These are phyloP conservation scores for Dendrocalamus sinicus DNA, from an alignment of 176 grass and related monocot genomes.

Conservation along the genomic window DNA sequence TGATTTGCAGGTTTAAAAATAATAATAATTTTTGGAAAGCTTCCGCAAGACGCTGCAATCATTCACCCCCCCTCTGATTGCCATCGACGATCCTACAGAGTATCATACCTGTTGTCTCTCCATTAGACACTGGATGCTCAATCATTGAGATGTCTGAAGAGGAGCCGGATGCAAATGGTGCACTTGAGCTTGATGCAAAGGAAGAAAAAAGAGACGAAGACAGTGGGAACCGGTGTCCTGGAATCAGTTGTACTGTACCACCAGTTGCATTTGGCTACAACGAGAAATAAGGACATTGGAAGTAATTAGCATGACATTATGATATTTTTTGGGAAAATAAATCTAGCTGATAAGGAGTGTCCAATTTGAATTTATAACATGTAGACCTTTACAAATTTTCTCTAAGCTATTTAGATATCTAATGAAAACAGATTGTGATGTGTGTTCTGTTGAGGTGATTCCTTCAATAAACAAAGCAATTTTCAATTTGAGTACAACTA, in stretches of 20 bases:
- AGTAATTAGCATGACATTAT: background rate
- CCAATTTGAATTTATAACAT: constrained; percentile 3
- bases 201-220: constrained; percentile 16
- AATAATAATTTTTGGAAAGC: no score
- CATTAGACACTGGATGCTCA: constrained; percentile 31
- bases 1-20: no score
- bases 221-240: background rate
- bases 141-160: constrained; percentile 17
- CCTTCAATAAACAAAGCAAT: background rate
- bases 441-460: background rate
- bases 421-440: constrained; percentile 9
- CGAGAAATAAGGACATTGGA: constrained; percentile 14
- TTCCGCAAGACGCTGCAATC: no score
- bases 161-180: constrained; percentile 15
- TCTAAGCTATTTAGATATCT: background rate
- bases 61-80: no score
- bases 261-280: constrained; percentile 37
- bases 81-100: no score
- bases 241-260: background rate
- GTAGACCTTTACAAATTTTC: background rate
- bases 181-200: constrained; percentile 46
- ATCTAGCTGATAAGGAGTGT: background rate
- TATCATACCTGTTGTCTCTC: constrained; percentile 37
- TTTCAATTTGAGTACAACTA: constrained; percentile 19
- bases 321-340: constrained; percentile 1